phyloP scores from a whole-genome alignment of 2,329 filamentous ascomycete genomes.

The Alternaria arbusti region DNA sequence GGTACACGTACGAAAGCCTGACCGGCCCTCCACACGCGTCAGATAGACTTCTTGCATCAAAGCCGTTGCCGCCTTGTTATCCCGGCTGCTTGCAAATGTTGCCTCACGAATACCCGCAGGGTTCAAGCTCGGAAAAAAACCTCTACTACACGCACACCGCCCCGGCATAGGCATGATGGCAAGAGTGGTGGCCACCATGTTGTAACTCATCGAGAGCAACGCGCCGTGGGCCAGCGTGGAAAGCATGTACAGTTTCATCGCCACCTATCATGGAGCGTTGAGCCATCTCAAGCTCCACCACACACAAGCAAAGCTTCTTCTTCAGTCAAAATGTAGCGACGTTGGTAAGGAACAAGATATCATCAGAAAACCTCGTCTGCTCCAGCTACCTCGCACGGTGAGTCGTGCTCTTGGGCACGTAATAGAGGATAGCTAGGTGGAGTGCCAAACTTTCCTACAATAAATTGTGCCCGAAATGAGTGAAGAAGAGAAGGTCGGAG shows the following conservation, averaged over 20 bases:
- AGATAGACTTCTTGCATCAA: background rate
- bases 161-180: background rate
- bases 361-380: conserved; percentile 64
- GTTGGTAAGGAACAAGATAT: conserved; percentile 72
- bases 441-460: conserved; percentile 65
- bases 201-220: background rate
- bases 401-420: conserved; percentile 66
- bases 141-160: background rate
- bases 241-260: background rate
- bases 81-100: background rate
- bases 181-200: background rate
- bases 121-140: background rate
- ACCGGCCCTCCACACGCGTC: background rate
- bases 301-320: background rate
- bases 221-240: background rate
- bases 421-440: conserved; percentile 66
- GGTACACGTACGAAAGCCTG: background rate
- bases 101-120: background rate
- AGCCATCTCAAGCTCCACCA: background rate
- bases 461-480: conserved; percentile 70
- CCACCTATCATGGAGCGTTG: background rate
- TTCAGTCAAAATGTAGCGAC: conserved; percentile 59
- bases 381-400: conserved; percentile 69
- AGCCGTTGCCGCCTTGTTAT: too few species aligned
- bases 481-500: conserved; percentile 47